Evolutionary conservation across 495 filamentous ascomycete genomes (phyloP), one percentile per base, ranked within the genome.

Genomic region (Staphylotrichum longicolle): DNA sequence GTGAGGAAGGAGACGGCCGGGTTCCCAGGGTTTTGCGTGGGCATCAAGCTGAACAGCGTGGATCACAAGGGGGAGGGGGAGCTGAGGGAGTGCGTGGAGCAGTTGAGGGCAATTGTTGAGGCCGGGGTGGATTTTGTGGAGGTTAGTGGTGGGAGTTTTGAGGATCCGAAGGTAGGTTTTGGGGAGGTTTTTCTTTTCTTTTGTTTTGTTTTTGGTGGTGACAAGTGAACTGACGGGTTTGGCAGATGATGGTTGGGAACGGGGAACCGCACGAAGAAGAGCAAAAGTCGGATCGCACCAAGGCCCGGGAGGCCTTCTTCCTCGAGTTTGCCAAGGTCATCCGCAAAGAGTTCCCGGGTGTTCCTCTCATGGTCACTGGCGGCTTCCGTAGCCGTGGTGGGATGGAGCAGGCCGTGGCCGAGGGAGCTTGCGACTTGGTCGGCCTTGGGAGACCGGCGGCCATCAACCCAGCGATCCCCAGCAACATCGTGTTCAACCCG

Each of bases 91-190:
- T 78, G 73, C 41, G 75, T 87, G 65, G 74, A 75, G 14, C 85
- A 86, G 69, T 75, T 86, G 54, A 55, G 66, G 11, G 72, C 83
- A 9, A 77, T 88, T 12, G 70, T 70, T 7, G 72, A 76, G 1
- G 82, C 80, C 3, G 81, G 82, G 0, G 74, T 87, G 11, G 84
- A 88, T 71, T 87, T 87, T 68, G 66, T 88, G 48, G 84, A 88
- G 67, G 78, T 88, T 59, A 82, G 77, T 44, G 85, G 85, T 15
- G 84, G 85, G 0, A 75, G 68, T 6, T 86, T 82, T 67, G 83
- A 86, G 63, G 74, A 86, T 62, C 78, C 80, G 4, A 58, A 63
- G 54, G 78, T 80, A 20, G 34, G 63, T 61, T 45, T 3, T 6
- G 37, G 6, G 1, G 20, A 27, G 20, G 20, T 27, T 27, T 27